Evolutionary conservation across 176 grass and related monocot species (phyloP).

Genomic region (Carex kokanica): DNA sequence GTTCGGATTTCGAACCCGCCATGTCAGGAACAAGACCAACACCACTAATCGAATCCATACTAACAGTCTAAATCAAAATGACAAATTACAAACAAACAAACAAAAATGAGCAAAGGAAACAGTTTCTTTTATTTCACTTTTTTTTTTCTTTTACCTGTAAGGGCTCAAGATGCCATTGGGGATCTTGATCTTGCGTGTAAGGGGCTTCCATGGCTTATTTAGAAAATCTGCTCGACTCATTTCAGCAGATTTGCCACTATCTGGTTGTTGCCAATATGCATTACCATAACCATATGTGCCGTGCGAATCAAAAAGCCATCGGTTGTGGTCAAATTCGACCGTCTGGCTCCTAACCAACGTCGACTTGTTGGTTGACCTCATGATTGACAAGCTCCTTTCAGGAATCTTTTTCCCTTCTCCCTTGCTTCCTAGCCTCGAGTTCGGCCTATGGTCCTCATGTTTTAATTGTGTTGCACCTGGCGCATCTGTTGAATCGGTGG

Average conservation of each 20-base stretch:
- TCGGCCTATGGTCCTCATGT: constrained; percentile 32
- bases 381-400: constrained; percentile 14
- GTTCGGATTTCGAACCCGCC: constrained; percentile 36
- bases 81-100: neutral
- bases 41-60: constrained; percentile 31
- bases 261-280: constrained; percentile 30
- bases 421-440: constrained; percentile 38
- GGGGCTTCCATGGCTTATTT: constrained; percentile 46
- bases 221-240: constrained; percentile 22
- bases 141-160: constrained; percentile 26
- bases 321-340: constrained; percentile 42
- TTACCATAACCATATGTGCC: constrained; percentile 44
- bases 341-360: constrained; percentile 34
- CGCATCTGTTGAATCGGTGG: neutral
- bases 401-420: neutral
- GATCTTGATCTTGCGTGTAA: constrained; percentile 33
- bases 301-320: constrained; percentile 46
- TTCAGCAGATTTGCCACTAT: constrained; percentile 21
- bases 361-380: constrained; percentile 30
- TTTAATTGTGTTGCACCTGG: constrained; percentile 15
- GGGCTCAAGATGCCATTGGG: constrained; percentile 33
- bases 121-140: neutral
- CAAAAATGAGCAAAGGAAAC: neutral
- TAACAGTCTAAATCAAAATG: constrained; percentile 25
- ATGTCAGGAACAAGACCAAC: constrained; percentile 32